These are phyloP conservation scores for Naganishia albida DNA, from an alignment of 1,284 basidiomycete species.

Conservation along the genomic window DNA sequence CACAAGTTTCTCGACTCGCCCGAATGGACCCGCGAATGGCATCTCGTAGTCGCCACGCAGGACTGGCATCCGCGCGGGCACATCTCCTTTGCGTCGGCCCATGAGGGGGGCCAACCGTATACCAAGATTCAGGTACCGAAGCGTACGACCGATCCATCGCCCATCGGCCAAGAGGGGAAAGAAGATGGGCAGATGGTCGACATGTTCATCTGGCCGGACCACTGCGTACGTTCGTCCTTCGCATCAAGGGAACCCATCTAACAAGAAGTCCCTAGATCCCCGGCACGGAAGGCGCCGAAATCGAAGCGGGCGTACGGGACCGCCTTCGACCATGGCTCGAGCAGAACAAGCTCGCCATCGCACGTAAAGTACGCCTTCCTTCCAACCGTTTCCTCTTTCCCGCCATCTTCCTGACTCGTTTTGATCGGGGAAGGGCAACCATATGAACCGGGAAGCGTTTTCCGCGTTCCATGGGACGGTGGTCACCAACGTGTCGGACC, in stretches of 20 bases:
- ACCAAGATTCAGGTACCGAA: slow-evolving; percentile 49
- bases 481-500: slow-evolving; percentile 1
- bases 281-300: slow-evolving; percentile 44
- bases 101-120: slow-evolving; percentile 55
- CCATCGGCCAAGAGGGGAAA: neutral
- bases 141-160: slow-evolving; percentile 27
- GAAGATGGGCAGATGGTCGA: slow-evolving; percentile 47
- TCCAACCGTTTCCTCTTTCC: neutral
- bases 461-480: slow-evolving; percentile 55
- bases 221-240: slow-evolving; percentile 55
- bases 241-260: neutral
- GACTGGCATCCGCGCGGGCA: slow-evolving; percentile 62
- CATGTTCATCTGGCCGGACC: slow-evolving; percentile 62
- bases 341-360: slow-evolving; percentile 40
- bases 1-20: slow-evolving; percentile 56
- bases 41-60: slow-evolving; percentile 59
- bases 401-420: neutral
- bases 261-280: slow-evolving; percentile 34
- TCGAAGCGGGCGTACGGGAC: slow-evolving; percentile 39
- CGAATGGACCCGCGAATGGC: slow-evolving; percentile 54
- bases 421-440: slow-evolving; percentile 52
- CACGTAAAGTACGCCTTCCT: slow-evolving; percentile 43
- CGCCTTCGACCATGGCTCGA: slow-evolving; percentile 33
- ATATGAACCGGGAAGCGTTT: slow-evolving; percentile 60
- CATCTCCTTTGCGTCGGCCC: slow-evolving; percentile 66